These are phyloP conservation scores for Penicillium griseofulvum DNA, from an alignment of 2,329 filamentous ascomycete species.

Conservation along the genomic window DNA sequence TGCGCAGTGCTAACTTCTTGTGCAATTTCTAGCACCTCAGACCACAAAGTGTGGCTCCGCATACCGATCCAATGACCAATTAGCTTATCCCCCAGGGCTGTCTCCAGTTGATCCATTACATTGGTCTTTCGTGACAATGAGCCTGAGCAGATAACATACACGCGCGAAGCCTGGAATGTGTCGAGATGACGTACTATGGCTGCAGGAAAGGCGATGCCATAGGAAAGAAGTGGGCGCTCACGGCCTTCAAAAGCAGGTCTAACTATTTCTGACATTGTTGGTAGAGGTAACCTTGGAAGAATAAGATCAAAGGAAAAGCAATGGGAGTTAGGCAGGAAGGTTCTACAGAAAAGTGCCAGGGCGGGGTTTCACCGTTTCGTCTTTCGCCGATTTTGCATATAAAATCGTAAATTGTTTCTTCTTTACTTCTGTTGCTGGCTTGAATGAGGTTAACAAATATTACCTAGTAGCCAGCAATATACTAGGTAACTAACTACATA, in stretches of 20 bases:
- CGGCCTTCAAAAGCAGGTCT: conserved; percentile 39
- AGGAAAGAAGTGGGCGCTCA: conserved; percentile 45
- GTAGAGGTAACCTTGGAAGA: neutral
- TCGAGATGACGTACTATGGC: conserved; percentile 48
- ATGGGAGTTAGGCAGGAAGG: neutral
- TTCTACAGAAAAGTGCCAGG: too few relatives aligned
- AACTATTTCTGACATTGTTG: conserved; percentile 31
- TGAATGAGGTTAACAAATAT: too few relatives aligned
- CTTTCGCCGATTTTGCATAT: too few relatives aligned
- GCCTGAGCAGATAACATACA: conserved; percentile 54
- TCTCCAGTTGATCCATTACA: conserved; percentile 43
- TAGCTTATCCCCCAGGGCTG: conserved; percentile 40
- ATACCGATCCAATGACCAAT: conserved; percentile 53
- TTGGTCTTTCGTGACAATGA: conserved; percentile 51
- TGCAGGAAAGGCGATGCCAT: conserved; percentile 48
- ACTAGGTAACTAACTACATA: too few relatives aligned
- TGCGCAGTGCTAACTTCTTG: conserved; percentile 38
- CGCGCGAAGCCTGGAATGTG: conserved; percentile 46
- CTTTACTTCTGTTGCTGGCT: too few relatives aligned
- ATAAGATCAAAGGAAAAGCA: neutral
- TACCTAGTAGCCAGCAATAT: too few relatives aligned
- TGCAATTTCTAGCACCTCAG: conserved; percentile 51
- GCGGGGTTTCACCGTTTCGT: too few relatives aligned
- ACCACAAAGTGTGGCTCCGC: conserved; percentile 54
- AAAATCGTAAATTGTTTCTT: too few relatives aligned